Evolutionary conservation across 352 stramenopile species (phyloP).

Genomic region (Globisporangium yorkense): DNA sequence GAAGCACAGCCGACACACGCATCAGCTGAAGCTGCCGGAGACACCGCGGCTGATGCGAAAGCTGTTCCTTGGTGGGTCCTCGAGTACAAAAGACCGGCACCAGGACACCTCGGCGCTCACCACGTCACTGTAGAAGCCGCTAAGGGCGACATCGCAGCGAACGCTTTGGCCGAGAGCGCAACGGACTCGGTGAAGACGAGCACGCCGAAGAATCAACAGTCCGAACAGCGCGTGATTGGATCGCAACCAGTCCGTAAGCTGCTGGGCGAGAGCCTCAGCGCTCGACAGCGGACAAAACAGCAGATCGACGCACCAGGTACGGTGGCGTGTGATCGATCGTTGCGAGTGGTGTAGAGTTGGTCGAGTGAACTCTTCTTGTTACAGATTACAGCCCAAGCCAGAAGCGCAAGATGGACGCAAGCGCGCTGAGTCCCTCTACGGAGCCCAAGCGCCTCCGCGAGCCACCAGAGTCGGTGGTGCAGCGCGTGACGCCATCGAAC

Average conservation of each 20-base stretch:
- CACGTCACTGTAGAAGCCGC: conserved; percentile 27
- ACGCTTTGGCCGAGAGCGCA: conserved; percentile 1
- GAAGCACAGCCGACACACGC: conserved; percentile 2
- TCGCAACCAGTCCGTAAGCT: neutral
- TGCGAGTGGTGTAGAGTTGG: no score
- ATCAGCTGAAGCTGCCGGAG: neutral
- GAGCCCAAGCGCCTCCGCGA: conserved; percentile 61
- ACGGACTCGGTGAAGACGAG: neutral
- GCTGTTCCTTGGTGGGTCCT: conserved; percentile 48
- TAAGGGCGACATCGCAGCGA: conserved; percentile 2
- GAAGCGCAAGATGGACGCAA: conserved; percentile 64
- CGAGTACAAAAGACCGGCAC: conserved; percentile 49
- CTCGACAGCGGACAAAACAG: conserved; percentile 7
- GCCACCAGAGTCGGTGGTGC: conserved; percentile 21
- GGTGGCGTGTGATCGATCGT: neutral
- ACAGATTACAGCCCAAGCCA: conserved; percentile 51
- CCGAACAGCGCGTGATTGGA: neutral
- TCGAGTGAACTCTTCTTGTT: neutral
- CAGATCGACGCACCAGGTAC: conserved; percentile 8
- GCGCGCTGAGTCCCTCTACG: conserved; percentile 31
- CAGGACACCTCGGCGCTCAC: conserved; percentile 43
- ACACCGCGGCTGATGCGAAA: conserved; percentile 2
- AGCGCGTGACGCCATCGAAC: conserved; percentile 39
- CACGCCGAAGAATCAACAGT: conserved; percentile 5
- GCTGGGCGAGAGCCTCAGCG: neutral